Evolutionary conservation across 176 grass and related monocot genomes (phyloP), one percentile per base, ranked within the genome.

Genomic region (Oryza brachyantha): DNA sequence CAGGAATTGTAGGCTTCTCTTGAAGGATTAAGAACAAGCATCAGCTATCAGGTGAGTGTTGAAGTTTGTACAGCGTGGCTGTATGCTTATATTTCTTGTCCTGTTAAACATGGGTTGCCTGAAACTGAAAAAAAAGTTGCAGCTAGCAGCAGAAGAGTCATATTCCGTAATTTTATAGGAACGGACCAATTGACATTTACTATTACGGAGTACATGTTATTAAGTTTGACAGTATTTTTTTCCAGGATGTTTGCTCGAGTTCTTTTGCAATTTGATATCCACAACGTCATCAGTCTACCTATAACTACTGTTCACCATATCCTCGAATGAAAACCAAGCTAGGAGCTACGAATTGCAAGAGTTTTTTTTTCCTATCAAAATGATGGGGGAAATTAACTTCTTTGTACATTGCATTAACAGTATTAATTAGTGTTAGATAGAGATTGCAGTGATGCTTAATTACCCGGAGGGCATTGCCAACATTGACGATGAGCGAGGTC

Each of bases 381-480:
- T 8, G 48, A 52, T 52, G 48, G 48, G 48, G 48, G 48, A 52
- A 45, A 45, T 5, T 1, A 45, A 45, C 4, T 45, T 45, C 13
- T 45, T 45, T 45, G 3, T 46, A 17, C 43, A 17, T 13, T 43
- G 3, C 3, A 16, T 16, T 40, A 11, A 11, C 42, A 45, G 3
- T 43, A 13, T 43, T 14, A 43, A 3, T n/a, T n/a, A n/a, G n/a
- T n/a, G n/a, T n/a, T n/a, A n/a, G n/a, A 43, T 43, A 13, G 3
- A 43, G 43, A 16, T n/a, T 52, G 5, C 46, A 50, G 6, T 52
- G 17, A 2, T 3, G 27, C 19, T 24, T n/a, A n/a, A n/a, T n/a
- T 92, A 97, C 92, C 87, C 85, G 39, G 34, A 97, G 76, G 19
- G 85, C 76, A 75, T 88, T 82, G 64, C 92, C 95, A 22, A 73